Evolutionary conservation across 345 rosid genomes (phyloP).

Genomic region (Bruguiera sexangula): DNA sequence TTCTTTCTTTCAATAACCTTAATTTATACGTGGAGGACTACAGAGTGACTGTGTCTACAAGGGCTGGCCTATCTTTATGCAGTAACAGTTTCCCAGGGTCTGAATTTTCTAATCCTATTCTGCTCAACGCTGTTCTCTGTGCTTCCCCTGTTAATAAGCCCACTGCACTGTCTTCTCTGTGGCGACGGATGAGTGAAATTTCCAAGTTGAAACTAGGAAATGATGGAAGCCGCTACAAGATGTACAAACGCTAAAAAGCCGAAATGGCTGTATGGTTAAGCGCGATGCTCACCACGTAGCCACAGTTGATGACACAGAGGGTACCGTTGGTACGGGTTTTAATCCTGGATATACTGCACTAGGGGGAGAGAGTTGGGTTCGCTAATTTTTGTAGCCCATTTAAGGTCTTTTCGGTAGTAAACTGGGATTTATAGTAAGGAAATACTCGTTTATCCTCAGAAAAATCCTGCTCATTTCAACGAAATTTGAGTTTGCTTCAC

Average conservation of each 20-base stretch:
- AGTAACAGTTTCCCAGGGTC: constrained; percentile 40
- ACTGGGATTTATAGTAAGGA: too few species aligned
- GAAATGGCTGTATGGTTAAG: background rate
- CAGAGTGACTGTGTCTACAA: background rate
- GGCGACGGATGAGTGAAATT: constrained; percentile 38
- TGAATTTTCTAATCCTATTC: constrained; percentile 68
- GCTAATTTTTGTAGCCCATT: too few species aligned
- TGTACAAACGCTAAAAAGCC: background rate
- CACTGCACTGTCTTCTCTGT: constrained; percentile 53
- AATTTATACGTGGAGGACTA: background rate
- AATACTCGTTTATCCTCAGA: too few species aligned
- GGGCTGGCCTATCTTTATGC: constrained; percentile 7
- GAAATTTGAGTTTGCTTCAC: too few species aligned
- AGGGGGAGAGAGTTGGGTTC: too few species aligned
- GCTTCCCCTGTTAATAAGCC: constrained; percentile 40
- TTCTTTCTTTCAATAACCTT: background rate
- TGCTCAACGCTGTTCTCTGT: constrained; percentile 30
- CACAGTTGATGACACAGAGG: background rate
- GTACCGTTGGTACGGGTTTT: background rate
- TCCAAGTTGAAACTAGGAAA: background rate
- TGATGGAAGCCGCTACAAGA: background rate
- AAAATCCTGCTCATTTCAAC: too few species aligned
- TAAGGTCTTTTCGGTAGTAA: too few species aligned
- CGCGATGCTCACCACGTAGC: background rate
- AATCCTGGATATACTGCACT: background rate